phyloP scores from a whole-genome alignment of 495 filamentous ascomycete species.

The Neurospora sp. region DNA sequence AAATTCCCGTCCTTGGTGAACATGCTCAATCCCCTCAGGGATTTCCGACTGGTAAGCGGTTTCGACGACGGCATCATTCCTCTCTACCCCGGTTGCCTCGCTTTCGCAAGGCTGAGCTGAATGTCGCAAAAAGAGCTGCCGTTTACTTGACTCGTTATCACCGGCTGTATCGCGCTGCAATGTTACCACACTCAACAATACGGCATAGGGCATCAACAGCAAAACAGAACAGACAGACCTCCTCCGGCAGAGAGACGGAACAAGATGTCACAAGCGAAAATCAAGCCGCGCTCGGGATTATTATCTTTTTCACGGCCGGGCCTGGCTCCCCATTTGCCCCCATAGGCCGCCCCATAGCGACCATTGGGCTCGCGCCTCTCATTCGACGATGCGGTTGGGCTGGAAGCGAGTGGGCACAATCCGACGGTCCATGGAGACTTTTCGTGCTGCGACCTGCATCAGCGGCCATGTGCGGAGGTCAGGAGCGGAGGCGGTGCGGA shows the following conservation, averaged over 20 bases:
- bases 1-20: background rate
- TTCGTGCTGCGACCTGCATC: slow-evolving; percentile 8
- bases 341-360: background rate
- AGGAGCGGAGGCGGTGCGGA: slow-evolving; percentile 1
- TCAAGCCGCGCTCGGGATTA: slow-evolving; percentile 11
- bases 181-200: background rate
- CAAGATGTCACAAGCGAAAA: background rate
- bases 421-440: slow-evolving; percentile 1
- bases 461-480: slow-evolving; percentile 5
- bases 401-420: slow-evolving; percentile 6
- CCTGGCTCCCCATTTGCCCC: background rate
- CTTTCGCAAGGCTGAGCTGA: background rate
- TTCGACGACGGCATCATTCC: background rate
- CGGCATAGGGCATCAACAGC: background rate
- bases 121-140: background rate
- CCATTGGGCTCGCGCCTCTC: slow-evolving; percentile 17
- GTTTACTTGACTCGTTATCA: background rate
- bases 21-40: background rate
- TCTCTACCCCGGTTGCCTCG: background rate
- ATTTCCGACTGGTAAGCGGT: background rate
- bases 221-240: background rate
- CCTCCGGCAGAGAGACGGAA: background rate
- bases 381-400: slow-evolving; percentile 17
- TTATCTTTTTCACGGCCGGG: slow-evolving; percentile 11
- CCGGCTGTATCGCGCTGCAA: background rate